phyloP scores from a whole-genome alignment of 495 filamentous ascomycete genomes.

The Tuber calosporum region DNA sequence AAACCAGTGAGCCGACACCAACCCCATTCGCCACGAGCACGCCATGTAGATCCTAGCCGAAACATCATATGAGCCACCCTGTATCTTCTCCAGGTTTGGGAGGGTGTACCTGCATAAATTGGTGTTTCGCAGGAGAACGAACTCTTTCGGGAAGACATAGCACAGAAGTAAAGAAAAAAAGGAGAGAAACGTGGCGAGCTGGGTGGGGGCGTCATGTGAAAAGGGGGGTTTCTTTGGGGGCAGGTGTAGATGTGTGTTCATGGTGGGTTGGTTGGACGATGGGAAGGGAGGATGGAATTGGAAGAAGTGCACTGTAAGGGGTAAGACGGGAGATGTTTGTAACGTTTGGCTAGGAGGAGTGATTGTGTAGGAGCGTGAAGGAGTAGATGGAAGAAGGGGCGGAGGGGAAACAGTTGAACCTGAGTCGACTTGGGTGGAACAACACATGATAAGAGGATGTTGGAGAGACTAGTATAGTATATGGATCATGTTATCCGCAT shows the following conservation, averaged over 20 bases:
- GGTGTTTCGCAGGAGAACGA: background rate
- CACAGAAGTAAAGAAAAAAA: background rate
- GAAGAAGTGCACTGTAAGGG: background rate
- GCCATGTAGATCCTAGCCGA: constrained; percentile 6
- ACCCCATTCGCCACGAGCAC: background rate
- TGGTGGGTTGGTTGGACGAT: background rate
- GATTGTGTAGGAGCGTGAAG: background rate
- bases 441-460: background rate
- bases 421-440: background rate
- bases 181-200: background rate
- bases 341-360: background rate
- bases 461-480: background rate
- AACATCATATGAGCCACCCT: background rate
- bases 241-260: background rate
- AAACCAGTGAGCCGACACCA: background rate
- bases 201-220: background rate
- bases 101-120: background rate
- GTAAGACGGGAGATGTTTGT: constrained; percentile 5
- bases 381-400: background rate
- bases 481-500: background rate
- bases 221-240: background rate
- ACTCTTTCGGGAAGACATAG: background rate
- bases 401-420: background rate
- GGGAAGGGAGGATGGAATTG: background rate
- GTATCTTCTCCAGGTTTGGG: background rate